Percentiles rank a stretch among this genome's conserved stretches.
phyloP scores from a whole-genome alignment of 1,284 basidiomycete species.

The Paramarasmius palmivorus region DNA sequence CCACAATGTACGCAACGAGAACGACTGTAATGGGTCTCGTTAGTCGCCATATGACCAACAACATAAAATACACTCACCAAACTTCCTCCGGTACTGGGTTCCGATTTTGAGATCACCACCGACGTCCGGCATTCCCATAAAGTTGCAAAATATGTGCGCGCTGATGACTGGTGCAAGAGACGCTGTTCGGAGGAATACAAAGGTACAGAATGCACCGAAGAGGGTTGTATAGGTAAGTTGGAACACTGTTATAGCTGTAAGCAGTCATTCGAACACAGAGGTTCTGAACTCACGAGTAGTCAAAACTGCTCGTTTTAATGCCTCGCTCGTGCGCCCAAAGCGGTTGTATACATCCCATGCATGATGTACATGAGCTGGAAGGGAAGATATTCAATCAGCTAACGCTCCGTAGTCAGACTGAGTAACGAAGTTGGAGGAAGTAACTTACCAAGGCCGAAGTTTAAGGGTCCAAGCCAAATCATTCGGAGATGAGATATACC shows the following conservation, averaged over 20 bases:
- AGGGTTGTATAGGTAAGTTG: constrained; percentile 89
- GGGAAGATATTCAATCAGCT: not conserved
- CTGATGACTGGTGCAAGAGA: constrained; percentile 62
- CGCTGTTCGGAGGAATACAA: constrained; percentile 82
- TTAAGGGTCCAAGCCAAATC: constrained; percentile 81
- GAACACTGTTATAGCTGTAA: constrained; percentile 53
- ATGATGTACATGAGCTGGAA: constrained; percentile 88
- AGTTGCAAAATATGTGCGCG: constrained; percentile 90
- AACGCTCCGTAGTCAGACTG: not conserved
- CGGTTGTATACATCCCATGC: constrained; percentile 82
- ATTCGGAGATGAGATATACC: constrained; percentile 54
- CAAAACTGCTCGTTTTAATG: constrained; percentile 62
- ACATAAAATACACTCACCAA: not conserved
- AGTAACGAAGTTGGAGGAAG: not conserved
- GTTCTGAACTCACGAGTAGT: constrained; percentile 53
- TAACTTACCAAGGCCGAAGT: constrained; percentile 82
- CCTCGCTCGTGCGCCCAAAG: constrained; percentile 62
- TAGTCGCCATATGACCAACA: not conserved
- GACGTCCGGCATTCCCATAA: constrained; percentile 84
- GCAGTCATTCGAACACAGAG: not conserved
- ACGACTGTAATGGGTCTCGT: not conserved
- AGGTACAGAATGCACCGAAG: constrained; percentile 90
- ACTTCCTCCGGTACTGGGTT: not conserved
- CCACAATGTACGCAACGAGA: not conserved
- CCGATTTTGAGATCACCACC: constrained; percentile 21